Conservation (phyloP, 805 yeast species). For the Tetrapisispora taiwanensis region DNA sequence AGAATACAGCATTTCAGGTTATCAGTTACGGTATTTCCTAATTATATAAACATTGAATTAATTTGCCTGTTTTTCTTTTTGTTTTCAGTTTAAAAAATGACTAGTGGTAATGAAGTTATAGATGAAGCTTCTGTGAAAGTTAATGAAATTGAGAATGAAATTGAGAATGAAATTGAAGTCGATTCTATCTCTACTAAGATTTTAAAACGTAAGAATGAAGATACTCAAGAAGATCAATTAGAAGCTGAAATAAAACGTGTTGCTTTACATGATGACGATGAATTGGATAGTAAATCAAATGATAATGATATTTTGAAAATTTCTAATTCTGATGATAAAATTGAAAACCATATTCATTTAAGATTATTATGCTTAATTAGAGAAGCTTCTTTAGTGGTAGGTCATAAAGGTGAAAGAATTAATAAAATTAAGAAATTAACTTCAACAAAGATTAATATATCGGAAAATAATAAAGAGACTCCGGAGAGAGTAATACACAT, state of each 20-base stretch:
- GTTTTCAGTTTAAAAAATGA: too few species aligned
- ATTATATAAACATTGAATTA: too few species aligned
- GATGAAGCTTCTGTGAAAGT: neutral
- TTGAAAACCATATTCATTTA: conserved; percentile 51
- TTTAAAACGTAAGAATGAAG: conserved; percentile 63
- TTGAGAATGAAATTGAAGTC: too few species aligned
- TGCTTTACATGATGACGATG: conserved; percentile 50
- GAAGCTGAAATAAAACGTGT: conserved; percentile 54
- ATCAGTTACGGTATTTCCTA: too few species aligned
- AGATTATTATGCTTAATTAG: conserved; percentile 68
- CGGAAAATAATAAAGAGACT: conserved; percentile 60
- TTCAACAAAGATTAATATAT: conserved; percentile 54
- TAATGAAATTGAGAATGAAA: neutral
- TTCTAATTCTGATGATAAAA: neutral
- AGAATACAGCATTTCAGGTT: too few species aligned
- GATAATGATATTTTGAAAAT: neutral
- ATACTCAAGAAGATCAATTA: conserved; percentile 32
- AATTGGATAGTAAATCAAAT: neutral
- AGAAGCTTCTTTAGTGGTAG: conserved; percentile 68
- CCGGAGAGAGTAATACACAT: conserved; percentile 69
- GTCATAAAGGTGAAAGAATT: conserved; percentile 71
- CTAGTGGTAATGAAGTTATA: neutral
- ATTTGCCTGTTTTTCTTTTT: too few species aligned
- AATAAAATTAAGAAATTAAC: conserved; percentile 54
- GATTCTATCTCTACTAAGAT: conserved; percentile 14